phyloP scores from a whole-genome alignment of 1,284 basidiomycete species.

The Trichosporon faecale region DNA sequence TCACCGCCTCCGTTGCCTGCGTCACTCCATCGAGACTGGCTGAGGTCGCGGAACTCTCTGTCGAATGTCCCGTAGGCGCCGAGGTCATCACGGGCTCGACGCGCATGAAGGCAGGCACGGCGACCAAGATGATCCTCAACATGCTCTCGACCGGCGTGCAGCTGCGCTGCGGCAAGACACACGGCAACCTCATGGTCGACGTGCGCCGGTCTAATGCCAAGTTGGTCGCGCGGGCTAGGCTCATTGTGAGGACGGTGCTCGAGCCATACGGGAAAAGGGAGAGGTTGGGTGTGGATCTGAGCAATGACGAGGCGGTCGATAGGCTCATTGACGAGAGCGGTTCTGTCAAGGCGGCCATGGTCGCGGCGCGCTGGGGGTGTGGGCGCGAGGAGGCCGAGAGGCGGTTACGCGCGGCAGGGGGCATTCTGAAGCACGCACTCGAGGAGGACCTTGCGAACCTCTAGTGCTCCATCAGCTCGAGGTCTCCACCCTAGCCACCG shows the following conservation, averaged over 20 bases:
- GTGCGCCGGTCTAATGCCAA: constrained; percentile 21
- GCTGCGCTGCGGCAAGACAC: constrained; percentile 29
- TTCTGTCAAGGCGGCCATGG: constrained; percentile 25
- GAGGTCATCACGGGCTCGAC: constrained; percentile 31
- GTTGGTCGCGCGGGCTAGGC: constrained; percentile 18
- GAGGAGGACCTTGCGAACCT: background rate
- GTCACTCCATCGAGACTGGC: constrained; percentile 15
- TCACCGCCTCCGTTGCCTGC: constrained; percentile 25
- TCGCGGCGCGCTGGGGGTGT: constrained; percentile 24
- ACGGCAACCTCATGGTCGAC: constrained; percentile 28
- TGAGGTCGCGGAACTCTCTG: constrained; percentile 14
- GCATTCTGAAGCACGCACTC: constrained; percentile 21
- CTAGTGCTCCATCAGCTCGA: background rate
- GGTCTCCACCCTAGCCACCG: too few relatives aligned
- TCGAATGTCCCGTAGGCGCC: constrained; percentile 28
- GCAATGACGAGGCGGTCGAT: constrained; percentile 21
- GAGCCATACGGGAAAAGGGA: background rate
- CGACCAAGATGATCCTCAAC: constrained; percentile 32
- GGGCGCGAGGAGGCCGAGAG: constrained; percentile 14
- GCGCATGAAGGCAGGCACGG: constrained; percentile 29
- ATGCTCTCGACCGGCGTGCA: constrained; percentile 27
- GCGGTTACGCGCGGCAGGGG: constrained; percentile 16
- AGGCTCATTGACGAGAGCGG: constrained; percentile 23
- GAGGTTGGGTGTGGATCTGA: constrained; percentile 6
- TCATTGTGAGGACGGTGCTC: constrained; percentile 19